Conservation (phyloP, 78 protist genomes). For the Chrysochromulina tobinii region DNA sequence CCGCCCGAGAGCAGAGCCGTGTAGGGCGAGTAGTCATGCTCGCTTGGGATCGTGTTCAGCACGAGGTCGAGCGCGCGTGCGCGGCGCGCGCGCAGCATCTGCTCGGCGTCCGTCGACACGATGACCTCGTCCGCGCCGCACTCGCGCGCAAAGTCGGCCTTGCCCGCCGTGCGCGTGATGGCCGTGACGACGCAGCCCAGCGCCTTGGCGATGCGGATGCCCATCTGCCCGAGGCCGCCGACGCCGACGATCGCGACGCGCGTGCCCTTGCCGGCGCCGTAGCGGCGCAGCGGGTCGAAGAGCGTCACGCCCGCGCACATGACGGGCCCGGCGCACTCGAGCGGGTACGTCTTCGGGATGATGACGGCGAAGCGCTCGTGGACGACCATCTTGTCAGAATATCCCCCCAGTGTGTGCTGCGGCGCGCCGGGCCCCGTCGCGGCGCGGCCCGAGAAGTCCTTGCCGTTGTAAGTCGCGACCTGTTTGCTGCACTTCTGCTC, state of each 20-base stretch:
- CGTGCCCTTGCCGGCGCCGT: not conserved
- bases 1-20: not conserved
- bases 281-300: constrained; percentile 37
- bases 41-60: not conserved
- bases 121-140: not conserved
- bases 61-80: not conserved
- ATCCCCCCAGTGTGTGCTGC: constrained; percentile 37
- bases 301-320: constrained; percentile 63
- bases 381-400: not conserved
- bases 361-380: constrained; percentile 10
- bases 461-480: not conserved
- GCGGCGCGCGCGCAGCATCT: not conserved
- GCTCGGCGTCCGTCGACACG: not conserved
- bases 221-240: constrained; percentile 33
- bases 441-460: not conserved
- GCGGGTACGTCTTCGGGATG: constrained; percentile 33
- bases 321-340: constrained; percentile 54
- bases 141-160: not conserved
- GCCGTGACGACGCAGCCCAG: not conserved
- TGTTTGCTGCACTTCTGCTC: constrained; percentile 23
- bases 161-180: not conserved
- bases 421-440: too few species aligned
- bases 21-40: not conserved
- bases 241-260: constrained; percentile 21
- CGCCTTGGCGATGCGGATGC: constrained; percentile 14